Percentiles rank a stretch among this genome's conserved stretches.
These are phyloP conservation scores for Leptosphaerulina australis DNA, from an alignment of 2,329 filamentous ascomycete genomes.

Conservation along the genomic window DNA sequence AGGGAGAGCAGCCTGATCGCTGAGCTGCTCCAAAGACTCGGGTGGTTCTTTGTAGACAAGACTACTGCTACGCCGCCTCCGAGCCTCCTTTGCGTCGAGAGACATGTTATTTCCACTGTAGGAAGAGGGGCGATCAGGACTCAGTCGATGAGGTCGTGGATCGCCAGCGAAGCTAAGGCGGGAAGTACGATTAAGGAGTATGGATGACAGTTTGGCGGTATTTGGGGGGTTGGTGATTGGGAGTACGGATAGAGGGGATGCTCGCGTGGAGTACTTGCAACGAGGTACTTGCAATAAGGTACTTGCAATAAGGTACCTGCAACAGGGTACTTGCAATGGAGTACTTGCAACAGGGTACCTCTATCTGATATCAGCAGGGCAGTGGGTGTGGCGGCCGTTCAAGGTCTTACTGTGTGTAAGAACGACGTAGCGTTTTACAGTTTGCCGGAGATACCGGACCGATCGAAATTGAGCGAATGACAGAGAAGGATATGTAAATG, in stretches of 20 bases:
- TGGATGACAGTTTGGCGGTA: slow-evolving; percentile 96
- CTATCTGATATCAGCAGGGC: not conserved
- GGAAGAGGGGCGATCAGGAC: slow-evolving; percentile 30
- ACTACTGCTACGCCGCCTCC: slow-evolving; percentile 95
- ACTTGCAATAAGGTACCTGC: slow-evolving; percentile 12
- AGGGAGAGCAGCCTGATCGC: slow-evolving; percentile 90
- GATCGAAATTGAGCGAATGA: slow-evolving; percentile 30
- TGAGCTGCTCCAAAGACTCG: slow-evolving; percentile 96
- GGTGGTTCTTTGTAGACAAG: slow-evolving; percentile 97
- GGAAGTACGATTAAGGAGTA: slow-evolving; percentile 81
- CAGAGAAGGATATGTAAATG: slow-evolving; percentile 17
- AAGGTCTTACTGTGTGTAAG: slow-evolving; percentile 37
- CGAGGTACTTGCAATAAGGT: slow-evolving; percentile 20
- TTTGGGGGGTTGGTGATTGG: slow-evolving; percentile 52
- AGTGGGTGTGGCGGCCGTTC: slow-evolving; percentile 16
- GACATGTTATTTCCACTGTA: slow-evolving; percentile 39
- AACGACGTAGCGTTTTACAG: slow-evolving; percentile 4
- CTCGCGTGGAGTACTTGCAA: slow-evolving; percentile 3
- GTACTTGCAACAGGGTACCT: slow-evolving; percentile 15
- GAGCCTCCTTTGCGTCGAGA: slow-evolving; percentile 61
- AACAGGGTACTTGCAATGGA: slow-evolving; percentile 19
- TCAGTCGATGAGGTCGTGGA: slow-evolving; percentile 58
- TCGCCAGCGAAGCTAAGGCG: slow-evolving; percentile 83
- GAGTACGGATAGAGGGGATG: slow-evolving; percentile 3
- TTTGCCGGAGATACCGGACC: slow-evolving; percentile 3